Percentiles rank a stretch among this genome's conserved stretches.
Evolutionary conservation across 2,329 filamentous ascomycete genomes (phyloP).

Genomic region (Apiospora phragmitis): DNA sequence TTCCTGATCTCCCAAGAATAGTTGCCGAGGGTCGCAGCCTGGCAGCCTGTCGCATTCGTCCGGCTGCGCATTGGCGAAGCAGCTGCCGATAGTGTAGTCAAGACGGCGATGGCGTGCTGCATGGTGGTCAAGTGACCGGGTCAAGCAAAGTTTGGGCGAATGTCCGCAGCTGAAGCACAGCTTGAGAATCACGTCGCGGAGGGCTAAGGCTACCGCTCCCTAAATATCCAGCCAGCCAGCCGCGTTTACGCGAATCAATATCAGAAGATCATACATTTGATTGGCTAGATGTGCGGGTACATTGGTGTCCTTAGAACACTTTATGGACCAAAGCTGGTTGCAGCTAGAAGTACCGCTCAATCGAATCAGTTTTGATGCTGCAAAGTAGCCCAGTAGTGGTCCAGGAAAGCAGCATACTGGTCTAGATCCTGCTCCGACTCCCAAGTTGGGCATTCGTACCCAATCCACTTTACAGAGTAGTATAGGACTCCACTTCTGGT

Average conservation of each 20-base stretch:
- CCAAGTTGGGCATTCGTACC: too few species aligned
- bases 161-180: background rate
- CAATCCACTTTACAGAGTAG: too few species aligned
- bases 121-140: background rate
- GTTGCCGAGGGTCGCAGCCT: too few species aligned
- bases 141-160: background rate
- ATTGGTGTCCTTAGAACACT: too few species aligned
- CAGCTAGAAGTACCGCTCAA: background rate
- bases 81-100: too few species aligned
- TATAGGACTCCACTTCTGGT: background rate
- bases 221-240: background rate
- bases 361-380: background rate
- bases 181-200: background rate
- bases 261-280: background rate
- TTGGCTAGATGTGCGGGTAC: background rate
- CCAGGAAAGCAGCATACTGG: too few species aligned
- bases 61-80: too few species aligned
- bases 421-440: too few species aligned
- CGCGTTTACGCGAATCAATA: background rate
- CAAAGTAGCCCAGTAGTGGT: background rate
- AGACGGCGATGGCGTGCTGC: too few species aligned
- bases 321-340: too few species aligned
- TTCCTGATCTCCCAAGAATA: too few species aligned
- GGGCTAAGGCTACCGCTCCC: background rate
- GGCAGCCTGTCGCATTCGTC: too few species aligned